A percentile compares a stretch with the other conserved stretches of the same genome.
Evolutionary conservation across 1,284 basidiomycete species (phyloP).

Genomic region (Coniophora puteana): DNA sequence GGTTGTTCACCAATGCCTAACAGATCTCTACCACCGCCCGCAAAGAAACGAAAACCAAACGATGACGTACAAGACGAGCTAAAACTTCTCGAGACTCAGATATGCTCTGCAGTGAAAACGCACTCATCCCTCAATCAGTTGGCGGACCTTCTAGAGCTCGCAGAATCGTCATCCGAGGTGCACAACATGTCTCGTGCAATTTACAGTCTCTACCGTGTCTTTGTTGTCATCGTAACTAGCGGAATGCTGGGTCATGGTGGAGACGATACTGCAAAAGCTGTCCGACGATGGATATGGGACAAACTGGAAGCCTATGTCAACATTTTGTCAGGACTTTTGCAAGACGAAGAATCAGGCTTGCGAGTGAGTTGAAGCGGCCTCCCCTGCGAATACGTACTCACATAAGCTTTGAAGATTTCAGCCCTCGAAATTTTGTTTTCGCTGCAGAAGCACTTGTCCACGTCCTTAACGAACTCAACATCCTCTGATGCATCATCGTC

Average conservation of each 20-base stretch:
- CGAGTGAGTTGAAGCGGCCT: conserved; percentile 39
- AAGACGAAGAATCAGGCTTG: conserved; percentile 67
- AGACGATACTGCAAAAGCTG: conserved; percentile 56
- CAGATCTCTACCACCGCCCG: conserved; percentile 50
- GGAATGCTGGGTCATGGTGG: conserved; percentile 49
- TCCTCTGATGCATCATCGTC: conserved; percentile 18
- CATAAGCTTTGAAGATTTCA: conserved; percentile 54
- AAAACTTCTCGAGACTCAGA: conserved; percentile 47
- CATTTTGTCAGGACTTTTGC: conserved; percentile 64
- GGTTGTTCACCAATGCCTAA: conserved; percentile 21
- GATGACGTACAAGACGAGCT: conserved; percentile 28
- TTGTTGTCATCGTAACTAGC: conserved; percentile 61
- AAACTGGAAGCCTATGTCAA: conserved; percentile 64
- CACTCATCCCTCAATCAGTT: conserved; percentile 76
- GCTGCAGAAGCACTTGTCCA: conserved; percentile 74
- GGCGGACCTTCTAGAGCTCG: conserved; percentile 69
- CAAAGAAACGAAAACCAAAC: conserved; percentile 52
- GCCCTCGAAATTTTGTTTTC: conserved; percentile 80
- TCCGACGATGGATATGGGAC: conserved; percentile 76
- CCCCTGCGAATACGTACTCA: conserved; percentile 4
- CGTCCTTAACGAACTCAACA: conserved; percentile 46
- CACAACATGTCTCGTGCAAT: conserved; percentile 69
- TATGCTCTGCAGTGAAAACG: conserved; percentile 44
- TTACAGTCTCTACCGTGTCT: conserved; percentile 81
- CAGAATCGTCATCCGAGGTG: conserved; percentile 39